phyloP scores from a whole-genome alignment of 768 basidiomycete species.

The Candolleomyces aberdarensis region DNA sequence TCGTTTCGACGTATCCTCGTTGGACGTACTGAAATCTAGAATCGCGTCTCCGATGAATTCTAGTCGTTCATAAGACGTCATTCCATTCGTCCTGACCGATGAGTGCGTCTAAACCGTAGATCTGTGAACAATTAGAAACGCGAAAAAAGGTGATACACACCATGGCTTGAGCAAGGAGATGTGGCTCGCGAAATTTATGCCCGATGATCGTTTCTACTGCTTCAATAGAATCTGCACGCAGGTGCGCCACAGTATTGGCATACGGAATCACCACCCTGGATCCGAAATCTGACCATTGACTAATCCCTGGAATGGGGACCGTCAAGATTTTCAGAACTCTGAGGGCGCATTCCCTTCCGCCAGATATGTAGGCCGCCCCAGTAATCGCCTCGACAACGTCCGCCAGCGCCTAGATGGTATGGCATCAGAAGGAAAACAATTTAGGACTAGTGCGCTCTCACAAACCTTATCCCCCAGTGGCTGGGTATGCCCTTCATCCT shows the following conservation, averaged over 20 bases:
- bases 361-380: slow-evolving; percentile 75
- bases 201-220: slow-evolving; percentile 65
- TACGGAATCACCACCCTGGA: slow-evolving; percentile 43
- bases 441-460: not conserved
- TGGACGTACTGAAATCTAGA: slow-evolving; percentile 70
- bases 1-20: not conserved
- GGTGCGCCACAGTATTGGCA: slow-evolving; percentile 38
- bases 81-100: slow-evolving; percentile 53
- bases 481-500: slow-evolving; percentile 27
- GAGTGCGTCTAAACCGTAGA: slow-evolving; percentile 60
- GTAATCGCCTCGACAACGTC: slow-evolving; percentile 86
- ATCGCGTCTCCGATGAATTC: slow-evolving; percentile 88
- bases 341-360: slow-evolving; percentile 66
- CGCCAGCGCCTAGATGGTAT: slow-evolving; percentile 59
- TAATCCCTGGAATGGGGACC: slow-evolving; percentile 60
- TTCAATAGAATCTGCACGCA: slow-evolving; percentile 46
- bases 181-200: slow-evolving; percentile 55
- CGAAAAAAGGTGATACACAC: slow-evolving; percentile 35
- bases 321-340: slow-evolving; percentile 61
- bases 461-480: slow-evolving; percentile 78
- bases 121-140: not conserved
- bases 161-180: slow-evolving; percentile 70
- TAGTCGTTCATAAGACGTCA: slow-evolving; percentile 66
- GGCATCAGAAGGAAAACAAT: not conserved
- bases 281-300: slow-evolving; percentile 72